These are phyloP conservation scores for Entomortierella beljakovae DNA, from an alignment of 192 early-diverging fungal species.

Conservation along the genomic window DNA sequence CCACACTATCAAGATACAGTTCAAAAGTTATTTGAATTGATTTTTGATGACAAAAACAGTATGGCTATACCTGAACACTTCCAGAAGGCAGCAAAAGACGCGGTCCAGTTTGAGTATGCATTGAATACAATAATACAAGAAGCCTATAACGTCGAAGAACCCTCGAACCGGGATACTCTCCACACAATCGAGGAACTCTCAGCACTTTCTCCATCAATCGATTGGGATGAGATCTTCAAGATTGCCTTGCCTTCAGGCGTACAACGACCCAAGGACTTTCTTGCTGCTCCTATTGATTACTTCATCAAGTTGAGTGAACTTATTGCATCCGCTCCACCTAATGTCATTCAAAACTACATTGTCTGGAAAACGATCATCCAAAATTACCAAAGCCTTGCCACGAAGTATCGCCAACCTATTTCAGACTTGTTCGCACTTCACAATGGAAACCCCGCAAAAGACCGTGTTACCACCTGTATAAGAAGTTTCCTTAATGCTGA, in stretches of 20 bases:
- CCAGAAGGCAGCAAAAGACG: constrained; percentile 47
- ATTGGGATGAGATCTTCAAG: constrained; percentile 55
- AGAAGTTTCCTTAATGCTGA: constrained; percentile 37
- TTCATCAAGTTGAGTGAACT: constrained; percentile 23
- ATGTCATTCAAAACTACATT: constrained; percentile 60
- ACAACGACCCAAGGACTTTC: constrained; percentile 26
- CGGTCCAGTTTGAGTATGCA: constrained; percentile 64
- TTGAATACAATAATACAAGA: constrained; percentile 41
- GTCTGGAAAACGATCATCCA: constrained; percentile 57
- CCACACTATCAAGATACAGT: too few species aligned
- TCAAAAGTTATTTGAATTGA: background rate
- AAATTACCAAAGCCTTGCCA: constrained; percentile 50
- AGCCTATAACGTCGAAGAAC: background rate
- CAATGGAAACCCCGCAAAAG: constrained; percentile 1
- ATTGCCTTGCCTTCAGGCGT: constrained; percentile 30
- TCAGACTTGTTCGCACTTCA: constrained; percentile 12
- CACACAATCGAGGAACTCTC: constrained; percentile 17
- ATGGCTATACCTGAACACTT: constrained; percentile 15
- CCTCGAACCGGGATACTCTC: background rate
- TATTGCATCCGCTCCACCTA: constrained; percentile 9
- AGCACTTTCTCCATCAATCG: constrained; percentile 32
- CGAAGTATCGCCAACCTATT: constrained; percentile 50
- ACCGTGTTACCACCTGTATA: constrained; percentile 41
- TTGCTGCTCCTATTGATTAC: constrained; percentile 42
- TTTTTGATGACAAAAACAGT: background rate